Percentiles rank a stretch among this genome's conserved stretches.
These are phyloP conservation scores for Hygrophorus pudorinus DNA, from an alignment of 768 basidiomycete species.

Conservation along the genomic window DNA sequence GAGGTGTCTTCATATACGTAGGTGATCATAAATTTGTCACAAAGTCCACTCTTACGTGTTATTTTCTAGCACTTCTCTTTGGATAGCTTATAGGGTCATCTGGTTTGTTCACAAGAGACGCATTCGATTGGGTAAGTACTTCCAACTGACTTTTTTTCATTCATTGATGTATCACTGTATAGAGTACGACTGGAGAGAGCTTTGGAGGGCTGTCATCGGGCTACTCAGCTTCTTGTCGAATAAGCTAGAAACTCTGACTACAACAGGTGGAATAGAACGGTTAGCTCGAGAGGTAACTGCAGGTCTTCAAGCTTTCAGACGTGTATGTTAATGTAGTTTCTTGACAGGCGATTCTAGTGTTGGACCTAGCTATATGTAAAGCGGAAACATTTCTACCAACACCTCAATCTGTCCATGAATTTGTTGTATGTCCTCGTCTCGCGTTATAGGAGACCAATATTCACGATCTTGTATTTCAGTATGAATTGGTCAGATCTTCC, in stretches of 20 bases:
- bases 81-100: slow-evolving; percentile 42
- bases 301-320: no score
- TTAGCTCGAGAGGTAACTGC: slow-evolving; percentile 48
- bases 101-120: slow-evolving; percentile 48
- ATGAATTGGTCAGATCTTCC: slow-evolving; percentile 55
- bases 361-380: slow-evolving; percentile 41
- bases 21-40: slow-evolving; percentile 12
- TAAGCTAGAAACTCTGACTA: slow-evolving; percentile 43
- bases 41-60: background rate
- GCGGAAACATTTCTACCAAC: slow-evolving; percentile 46
- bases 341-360: slow-evolving; percentile 40
- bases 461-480: slow-evolving; percentile 30
- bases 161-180: background rate
- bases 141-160: background rate
- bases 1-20: slow-evolving; percentile 51
- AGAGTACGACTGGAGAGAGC: slow-evolving; percentile 61
- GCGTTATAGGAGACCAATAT: background rate
- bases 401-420: slow-evolving; percentile 44
- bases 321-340: background rate
- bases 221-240: slow-evolving; percentile 45
- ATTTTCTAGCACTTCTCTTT: slow-evolving; percentile 39
- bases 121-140: slow-evolving; percentile 42
- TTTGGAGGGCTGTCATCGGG: slow-evolving; percentile 50
- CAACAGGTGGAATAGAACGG: slow-evolving; percentile 42
- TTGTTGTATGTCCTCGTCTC: slow-evolving; percentile 39